A percentile compares a stretch with the other conserved stretches of the same genome.
phyloP scores from a whole-genome alignment of 192 early-diverging fungal genomes.

The Coemansia sp. region DNA sequence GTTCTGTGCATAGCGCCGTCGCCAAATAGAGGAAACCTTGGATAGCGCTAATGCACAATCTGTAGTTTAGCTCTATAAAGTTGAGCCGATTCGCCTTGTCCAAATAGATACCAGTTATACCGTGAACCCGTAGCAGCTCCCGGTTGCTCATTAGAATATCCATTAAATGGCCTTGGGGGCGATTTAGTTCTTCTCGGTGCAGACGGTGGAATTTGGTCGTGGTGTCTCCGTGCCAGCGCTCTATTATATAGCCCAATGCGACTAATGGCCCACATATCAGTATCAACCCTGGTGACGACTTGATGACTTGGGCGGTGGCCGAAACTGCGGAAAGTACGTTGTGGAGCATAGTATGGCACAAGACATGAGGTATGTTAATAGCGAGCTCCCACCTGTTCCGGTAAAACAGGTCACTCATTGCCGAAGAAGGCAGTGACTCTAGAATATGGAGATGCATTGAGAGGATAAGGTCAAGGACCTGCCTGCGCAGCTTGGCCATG shows the following conservation, averaged over 20 bases:
- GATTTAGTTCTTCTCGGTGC: background rate
- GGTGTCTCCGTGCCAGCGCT: background rate
- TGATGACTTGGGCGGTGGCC: slow-evolving; percentile 3
- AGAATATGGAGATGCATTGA: slow-evolving; percentile 10
- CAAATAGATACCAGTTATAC: background rate
- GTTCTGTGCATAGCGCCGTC: background rate
- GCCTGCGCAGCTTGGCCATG: slow-evolving; percentile 1
- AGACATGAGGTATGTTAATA: background rate
- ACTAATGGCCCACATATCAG: slow-evolving; percentile 11
- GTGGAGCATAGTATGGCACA: background rate
- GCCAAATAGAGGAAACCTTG: background rate
- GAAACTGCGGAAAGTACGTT: background rate
- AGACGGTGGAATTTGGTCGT: background rate
- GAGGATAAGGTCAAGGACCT: slow-evolving; percentile 2
- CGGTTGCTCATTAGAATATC: no score
- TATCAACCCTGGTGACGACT: background rate
- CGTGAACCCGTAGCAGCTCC: slow-evolving; percentile 17
- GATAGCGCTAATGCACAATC: background rate
- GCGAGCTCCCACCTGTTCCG: background rate
- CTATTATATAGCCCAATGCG: background rate
- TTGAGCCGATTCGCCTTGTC: background rate
- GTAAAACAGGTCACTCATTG: background rate
- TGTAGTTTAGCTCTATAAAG: background rate
- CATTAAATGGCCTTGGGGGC: background rate
- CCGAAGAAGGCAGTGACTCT: slow-evolving; percentile 3